phyloP scores from a whole-genome alignment of 768 basidiomycete genomes.

The Mycena olivaceomarginata region DNA sequence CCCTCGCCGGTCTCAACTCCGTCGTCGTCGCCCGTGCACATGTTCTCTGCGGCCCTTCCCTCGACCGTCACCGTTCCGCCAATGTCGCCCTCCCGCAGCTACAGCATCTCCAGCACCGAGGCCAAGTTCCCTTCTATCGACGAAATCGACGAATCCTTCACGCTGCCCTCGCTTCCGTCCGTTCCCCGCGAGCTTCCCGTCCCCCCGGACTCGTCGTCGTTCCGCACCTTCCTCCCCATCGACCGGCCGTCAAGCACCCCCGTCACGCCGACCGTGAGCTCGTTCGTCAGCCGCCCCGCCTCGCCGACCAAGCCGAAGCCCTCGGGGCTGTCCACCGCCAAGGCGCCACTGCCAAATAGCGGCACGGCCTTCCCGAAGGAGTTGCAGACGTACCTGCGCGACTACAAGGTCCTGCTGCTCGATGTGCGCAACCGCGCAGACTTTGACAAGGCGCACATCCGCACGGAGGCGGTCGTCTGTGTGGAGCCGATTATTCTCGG shows the following conservation, averaged over 20 bases:
- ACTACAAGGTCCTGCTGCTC: slow-evolving; percentile 82
- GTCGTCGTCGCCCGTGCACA: slow-evolving; percentile 68
- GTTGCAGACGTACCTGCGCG: slow-evolving; percentile 73
- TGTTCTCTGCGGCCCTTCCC: slow-evolving; percentile 28
- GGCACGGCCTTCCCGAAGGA: slow-evolving; percentile 78
- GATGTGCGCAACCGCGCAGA: slow-evolving; percentile 82
- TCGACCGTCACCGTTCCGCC: slow-evolving; percentile 4
- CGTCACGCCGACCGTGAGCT: slow-evolving; percentile 73
- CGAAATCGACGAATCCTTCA: slow-evolving; percentile 78
- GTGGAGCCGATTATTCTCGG: slow-evolving; percentile 88
- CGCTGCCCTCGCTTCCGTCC: slow-evolving; percentile 68
- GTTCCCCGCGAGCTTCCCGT: slow-evolving; percentile 21
- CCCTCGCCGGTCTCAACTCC: slow-evolving; percentile 85
- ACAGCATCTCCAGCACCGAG: slow-evolving; percentile 45
- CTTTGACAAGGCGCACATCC: slow-evolving; percentile 73
- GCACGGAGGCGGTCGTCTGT: slow-evolving; percentile 82
- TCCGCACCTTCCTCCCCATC: slow-evolving; percentile 64
- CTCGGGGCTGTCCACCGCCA: slow-evolving; percentile 58
- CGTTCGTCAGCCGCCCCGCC: slow-evolving; percentile 77
- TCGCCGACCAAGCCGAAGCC: slow-evolving; percentile 69
- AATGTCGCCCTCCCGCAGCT: slow-evolving; percentile 21
- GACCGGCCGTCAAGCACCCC: slow-evolving; percentile 84
- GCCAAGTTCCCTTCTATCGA: slow-evolving; percentile 82
- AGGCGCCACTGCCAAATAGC: slow-evolving; percentile 73
- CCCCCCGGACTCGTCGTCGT: slow-evolving; percentile 50